Evolutionary conservation across 164 flowering plant species (phyloP).

Genomic region (Annona cherimola): DNA sequence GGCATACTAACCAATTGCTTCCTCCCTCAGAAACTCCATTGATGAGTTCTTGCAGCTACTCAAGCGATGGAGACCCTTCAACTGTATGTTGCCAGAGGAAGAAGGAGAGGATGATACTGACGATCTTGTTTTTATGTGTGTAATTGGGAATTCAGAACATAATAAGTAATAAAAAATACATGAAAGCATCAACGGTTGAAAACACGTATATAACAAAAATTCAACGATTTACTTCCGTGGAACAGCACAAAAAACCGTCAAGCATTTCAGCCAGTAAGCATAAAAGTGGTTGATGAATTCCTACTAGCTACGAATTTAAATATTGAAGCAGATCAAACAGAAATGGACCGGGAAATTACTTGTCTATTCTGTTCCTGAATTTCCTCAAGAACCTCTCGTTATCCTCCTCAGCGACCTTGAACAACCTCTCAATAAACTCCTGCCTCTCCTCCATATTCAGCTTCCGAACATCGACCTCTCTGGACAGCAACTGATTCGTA

Average conservation of each 20-base stretch:
- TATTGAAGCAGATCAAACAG: background rate
- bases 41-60: background rate
- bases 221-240: too few relatives aligned
- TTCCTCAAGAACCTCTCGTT: constrained; percentile 36
- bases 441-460: constrained; percentile 59
- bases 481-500: constrained; percentile 25
- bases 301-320: background rate
- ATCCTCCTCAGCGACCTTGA: constrained; percentile 36
- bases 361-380: constrained; percentile 31
- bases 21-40: background rate
- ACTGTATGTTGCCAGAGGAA: background rate
- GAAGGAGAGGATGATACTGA: background rate
- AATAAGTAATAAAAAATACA: too few relatives aligned
- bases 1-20: background rate
- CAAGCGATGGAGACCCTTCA: background rate
- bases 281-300: too few relatives aligned
- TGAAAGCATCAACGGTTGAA: too few relatives aligned
- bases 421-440: constrained; percentile 29
- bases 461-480: constrained; percentile 69
- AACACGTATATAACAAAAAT: too few relatives aligned
- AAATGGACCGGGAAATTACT: constrained; percentile 14
- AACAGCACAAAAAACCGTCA: too few relatives aligned
- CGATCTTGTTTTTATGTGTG: background rate
- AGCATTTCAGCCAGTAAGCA: too few relatives aligned
- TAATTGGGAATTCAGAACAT: too few relatives aligned